Evolutionary conservation across 2,329 filamentous ascomycete genomes (phyloP).

Genomic region (Penicillium sp.): DNA sequence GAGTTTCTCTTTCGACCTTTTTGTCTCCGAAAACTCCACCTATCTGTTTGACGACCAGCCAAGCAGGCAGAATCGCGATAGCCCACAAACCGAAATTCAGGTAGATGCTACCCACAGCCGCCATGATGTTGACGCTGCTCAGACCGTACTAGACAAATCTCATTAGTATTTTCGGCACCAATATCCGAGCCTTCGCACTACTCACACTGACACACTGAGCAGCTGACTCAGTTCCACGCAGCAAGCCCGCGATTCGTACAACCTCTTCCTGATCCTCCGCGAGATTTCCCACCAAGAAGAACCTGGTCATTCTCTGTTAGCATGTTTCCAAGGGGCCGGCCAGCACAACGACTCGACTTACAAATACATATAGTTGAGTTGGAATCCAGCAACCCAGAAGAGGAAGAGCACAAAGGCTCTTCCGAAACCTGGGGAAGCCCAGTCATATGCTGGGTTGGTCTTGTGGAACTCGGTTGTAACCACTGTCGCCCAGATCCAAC

Average conservation of each 20-base stretch:
- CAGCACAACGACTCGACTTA: constrained; percentile 35
- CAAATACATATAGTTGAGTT: constrained; percentile 73
- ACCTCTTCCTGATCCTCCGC: constrained; percentile 64
- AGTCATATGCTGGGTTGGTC: constrained; percentile 65
- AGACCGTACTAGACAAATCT: constrained; percentile 58
- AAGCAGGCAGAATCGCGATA: constrained; percentile 63
- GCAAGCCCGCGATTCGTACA: constrained; percentile 66
- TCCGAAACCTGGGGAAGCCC: constrained; percentile 65
- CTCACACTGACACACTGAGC: constrained; percentile 68
- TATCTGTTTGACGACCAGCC: constrained; percentile 64
- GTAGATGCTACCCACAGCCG: constrained; percentile 66
- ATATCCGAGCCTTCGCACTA: constrained; percentile 4
- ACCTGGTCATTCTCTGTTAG: constrained; percentile 43
- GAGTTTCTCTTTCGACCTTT: constrained; percentile 30
- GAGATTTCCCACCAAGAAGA: constrained; percentile 70
- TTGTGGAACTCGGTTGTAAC: constrained; percentile 62
- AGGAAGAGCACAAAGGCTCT: constrained; percentile 67
- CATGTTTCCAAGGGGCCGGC: background rate
- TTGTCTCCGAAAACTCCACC: constrained; percentile 41
- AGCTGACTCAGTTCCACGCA: constrained; percentile 71
- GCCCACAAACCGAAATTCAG: constrained; percentile 72
- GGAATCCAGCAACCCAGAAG: constrained; percentile 67
- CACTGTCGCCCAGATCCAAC: constrained; percentile 72
- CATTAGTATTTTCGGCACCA: constrained; percentile 1
- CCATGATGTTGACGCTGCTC: constrained; percentile 62